Conservation (phyloP, 2,329 filamentous ascomycete genomes). For the Akanthomyces uredinophilus region DNA sequence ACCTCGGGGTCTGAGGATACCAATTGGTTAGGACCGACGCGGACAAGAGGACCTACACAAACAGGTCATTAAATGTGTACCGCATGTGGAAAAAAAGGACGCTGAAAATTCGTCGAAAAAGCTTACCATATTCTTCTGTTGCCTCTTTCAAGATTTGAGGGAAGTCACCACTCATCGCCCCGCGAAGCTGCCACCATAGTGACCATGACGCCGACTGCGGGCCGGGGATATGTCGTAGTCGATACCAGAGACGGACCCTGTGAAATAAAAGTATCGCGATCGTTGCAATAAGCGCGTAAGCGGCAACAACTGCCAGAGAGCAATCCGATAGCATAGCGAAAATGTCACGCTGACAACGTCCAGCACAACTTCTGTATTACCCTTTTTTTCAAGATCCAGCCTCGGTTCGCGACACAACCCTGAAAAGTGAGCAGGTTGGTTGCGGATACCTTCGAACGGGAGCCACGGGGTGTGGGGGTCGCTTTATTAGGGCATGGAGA, state of each 20-base stretch:
- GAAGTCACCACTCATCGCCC: conserved; percentile 25
- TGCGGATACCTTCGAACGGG: background rate
- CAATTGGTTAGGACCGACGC: conserved; percentile 39
- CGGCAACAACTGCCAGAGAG: background rate
- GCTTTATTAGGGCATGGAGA: too few species aligned
- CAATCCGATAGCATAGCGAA: background rate
- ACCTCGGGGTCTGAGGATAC: conserved; percentile 35
- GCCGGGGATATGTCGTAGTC: conserved; percentile 26
- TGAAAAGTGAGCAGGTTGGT: background rate
- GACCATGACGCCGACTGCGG: conserved; percentile 24
- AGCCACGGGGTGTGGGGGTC: background rate
- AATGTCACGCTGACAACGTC: background rate
- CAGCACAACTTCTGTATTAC: background rate
- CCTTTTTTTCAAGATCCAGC: background rate
- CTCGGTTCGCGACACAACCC: background rate
- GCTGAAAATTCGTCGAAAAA: background rate
- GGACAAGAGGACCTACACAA: conserved; percentile 29
- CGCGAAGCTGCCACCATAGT: conserved; percentile 26
- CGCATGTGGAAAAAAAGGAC: too few species aligned
- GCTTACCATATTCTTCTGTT: conserved; percentile 23
- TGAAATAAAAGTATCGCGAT: background rate
- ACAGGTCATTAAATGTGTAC: background rate
- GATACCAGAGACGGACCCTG: conserved; percentile 22
- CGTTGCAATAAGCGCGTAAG: background rate
- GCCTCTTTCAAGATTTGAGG: conserved; percentile 23